Evolutionary conservation across 139 green algal species (phyloP).

Genomic region (Nannochloris sp.): DNA sequence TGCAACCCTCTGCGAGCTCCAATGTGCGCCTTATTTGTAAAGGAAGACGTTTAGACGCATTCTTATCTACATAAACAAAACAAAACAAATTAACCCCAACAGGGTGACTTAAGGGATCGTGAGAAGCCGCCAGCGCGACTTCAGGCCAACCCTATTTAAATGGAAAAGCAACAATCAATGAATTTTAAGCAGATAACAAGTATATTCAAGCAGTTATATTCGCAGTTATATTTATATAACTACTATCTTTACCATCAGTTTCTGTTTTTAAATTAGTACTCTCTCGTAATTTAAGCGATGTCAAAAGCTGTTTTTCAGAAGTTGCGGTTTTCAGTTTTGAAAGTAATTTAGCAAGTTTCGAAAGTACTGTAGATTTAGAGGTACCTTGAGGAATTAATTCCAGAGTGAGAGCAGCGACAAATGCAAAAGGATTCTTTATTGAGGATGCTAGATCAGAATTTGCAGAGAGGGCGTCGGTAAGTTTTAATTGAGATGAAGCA

Average conservation of each 20-base stretch:
- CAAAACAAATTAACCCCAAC: too few relatives aligned
- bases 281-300: too few relatives aligned
- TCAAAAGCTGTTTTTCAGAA: neutral
- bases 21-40: too few relatives aligned
- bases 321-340: neutral
- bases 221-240: neutral
- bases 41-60: too few relatives aligned
- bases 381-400: neutral
- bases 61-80: too few relatives aligned
- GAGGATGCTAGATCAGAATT: neutral
- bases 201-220: too few relatives aligned
- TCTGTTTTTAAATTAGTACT: neutral
- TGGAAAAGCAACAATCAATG: too few relatives aligned
- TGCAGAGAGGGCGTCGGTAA: neutral
- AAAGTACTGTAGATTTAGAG: neutral
- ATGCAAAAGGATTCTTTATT: neutral
- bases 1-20: too few relatives aligned
- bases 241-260: neutral
- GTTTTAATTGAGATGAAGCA: neutral
- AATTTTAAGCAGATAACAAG: too few relatives aligned
- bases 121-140: neutral
- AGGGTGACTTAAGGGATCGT: too few relatives aligned
- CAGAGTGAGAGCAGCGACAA: neutral
- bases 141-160: too few relatives aligned
- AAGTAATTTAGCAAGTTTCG: neutral